Percentiles rank a stretch among this genome's conserved stretches.
phyloP scores from a whole-genome alignment of 768 basidiomycete genomes.

The Tulasnella calospora region DNA sequence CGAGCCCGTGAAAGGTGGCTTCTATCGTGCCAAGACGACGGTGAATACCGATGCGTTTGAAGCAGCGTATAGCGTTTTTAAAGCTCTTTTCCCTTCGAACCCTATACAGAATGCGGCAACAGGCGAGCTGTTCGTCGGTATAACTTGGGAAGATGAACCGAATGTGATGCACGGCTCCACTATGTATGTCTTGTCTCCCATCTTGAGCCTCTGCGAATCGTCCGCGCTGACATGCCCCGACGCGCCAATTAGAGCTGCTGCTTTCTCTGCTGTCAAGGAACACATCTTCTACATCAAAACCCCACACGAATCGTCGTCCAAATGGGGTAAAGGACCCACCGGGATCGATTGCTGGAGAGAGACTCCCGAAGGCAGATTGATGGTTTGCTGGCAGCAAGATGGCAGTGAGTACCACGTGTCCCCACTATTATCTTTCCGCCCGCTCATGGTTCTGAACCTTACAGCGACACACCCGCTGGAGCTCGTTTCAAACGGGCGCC shows the following conservation, averaged over 20 bases:
- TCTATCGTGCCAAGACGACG: not conserved
- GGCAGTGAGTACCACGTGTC: not conserved
- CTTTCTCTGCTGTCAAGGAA: not conserved
- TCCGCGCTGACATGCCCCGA: not conserved
- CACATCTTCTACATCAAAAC: not conserved
- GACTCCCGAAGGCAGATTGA: not conserved
- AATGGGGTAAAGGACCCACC: not conserved
- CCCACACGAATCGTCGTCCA: not conserved
- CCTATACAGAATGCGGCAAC: not conserved
- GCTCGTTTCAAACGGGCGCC: not conserved
- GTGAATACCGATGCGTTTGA: not conserved
- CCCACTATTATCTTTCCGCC: not conserved
- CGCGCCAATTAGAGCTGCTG: not conserved
- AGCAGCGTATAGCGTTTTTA: not conserved
- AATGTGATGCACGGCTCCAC: not conserved
- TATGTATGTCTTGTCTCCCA: not conserved
- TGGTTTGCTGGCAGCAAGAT: not conserved
- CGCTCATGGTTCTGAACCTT: not conserved
- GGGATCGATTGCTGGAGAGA: not conserved
- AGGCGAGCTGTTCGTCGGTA: not conserved
- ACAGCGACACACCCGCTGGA: not conserved
- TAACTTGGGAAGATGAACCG: constrained; percentile 1
- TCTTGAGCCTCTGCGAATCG: not conserved
- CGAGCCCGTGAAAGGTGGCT: not conserved
- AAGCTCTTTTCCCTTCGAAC: not conserved